phyloP scores from a whole-genome alignment of 306 rosid species.

The Dryas alaskensis region DNA sequence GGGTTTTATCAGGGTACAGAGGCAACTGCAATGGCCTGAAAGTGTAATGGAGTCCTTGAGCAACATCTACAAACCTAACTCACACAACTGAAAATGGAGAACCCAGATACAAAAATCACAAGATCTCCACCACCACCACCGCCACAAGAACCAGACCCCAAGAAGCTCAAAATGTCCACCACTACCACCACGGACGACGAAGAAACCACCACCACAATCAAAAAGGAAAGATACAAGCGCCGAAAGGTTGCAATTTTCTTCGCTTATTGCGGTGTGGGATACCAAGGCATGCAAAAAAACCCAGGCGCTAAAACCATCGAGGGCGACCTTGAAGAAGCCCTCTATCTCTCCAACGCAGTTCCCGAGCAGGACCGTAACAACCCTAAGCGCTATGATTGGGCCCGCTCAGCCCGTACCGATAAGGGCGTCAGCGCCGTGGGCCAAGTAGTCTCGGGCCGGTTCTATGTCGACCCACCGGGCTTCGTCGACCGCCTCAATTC shows the following conservation, averaged over 20 bases:
- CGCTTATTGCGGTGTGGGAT: constrained; percentile 92
- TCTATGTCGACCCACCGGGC: constrained; percentile 92
- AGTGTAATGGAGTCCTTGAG: constrained; percentile 21
- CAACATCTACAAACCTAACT: constrained; percentile 21
- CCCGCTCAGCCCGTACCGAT: constrained; percentile 92
- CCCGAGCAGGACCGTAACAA: constrained; percentile 77
- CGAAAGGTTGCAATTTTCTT: constrained; percentile 83
- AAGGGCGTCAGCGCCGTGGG: constrained; percentile 98
- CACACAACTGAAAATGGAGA: constrained; percentile 53
- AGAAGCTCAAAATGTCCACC: constrained; percentile 79
- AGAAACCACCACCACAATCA: constrained; percentile 31
- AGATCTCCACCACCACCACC: constrained; percentile 39
- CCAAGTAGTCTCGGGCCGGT: constrained; percentile 89
- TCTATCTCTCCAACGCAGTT: constrained; percentile 67
- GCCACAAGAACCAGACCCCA: constrained; percentile 50
- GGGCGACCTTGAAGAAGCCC: constrained; percentile 87
- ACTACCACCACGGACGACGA: constrained; percentile 75
- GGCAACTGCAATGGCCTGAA: not conserved
- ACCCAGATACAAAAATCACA: constrained; percentile 37
- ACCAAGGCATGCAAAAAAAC: constrained; percentile 97
- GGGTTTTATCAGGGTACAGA: constrained; percentile 38
- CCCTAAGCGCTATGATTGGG: constrained; percentile 80
- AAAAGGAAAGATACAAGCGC: constrained; percentile 65
- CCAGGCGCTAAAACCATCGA: constrained; percentile 98
- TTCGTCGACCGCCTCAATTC: constrained; percentile 80